These are phyloP conservation scores for Candida orba DNA, from an alignment of 805 yeast species.

Conservation along the genomic window DNA sequence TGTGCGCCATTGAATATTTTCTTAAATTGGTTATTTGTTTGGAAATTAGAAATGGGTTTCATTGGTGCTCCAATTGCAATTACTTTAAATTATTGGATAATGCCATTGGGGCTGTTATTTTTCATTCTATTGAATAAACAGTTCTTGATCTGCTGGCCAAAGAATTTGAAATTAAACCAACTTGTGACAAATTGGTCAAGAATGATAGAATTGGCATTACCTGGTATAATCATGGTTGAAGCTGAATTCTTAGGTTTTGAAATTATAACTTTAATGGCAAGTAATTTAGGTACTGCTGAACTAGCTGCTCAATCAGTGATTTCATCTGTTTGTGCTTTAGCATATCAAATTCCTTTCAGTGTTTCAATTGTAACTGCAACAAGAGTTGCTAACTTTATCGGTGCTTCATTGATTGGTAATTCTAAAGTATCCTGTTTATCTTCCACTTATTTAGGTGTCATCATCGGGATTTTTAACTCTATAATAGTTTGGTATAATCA, in stretches of 20 bases:
- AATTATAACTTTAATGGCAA: slow-evolving; percentile 58
- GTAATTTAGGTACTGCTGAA: slow-evolving; percentile 60
- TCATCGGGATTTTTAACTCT: slow-evolving; percentile 47
- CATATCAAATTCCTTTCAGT: slow-evolving; percentile 72
- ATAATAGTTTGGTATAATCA: slow-evolving; percentile 20
- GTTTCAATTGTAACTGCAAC: slow-evolving; percentile 66
- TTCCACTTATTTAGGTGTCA: slow-evolving; percentile 33
- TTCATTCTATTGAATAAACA: slow-evolving; percentile 45
- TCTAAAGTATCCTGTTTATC: slow-evolving; percentile 42
- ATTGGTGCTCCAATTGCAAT: slow-evolving; percentile 74
- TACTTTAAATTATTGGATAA: slow-evolving; percentile 56
- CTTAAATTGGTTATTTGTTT: slow-evolving; percentile 57
- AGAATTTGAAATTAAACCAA: slow-evolving; percentile 5
- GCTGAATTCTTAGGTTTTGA: slow-evolving; percentile 75
- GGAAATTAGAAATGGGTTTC: slow-evolving; percentile 64
- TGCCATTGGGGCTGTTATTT: slow-evolving; percentile 42
- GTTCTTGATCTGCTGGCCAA: slow-evolving; percentile 26
- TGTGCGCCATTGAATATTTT: slow-evolving; percentile 60
- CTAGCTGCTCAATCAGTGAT: slow-evolving; percentile 72
- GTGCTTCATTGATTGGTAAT: slow-evolving; percentile 41
- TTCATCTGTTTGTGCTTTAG: slow-evolving; percentile 55
- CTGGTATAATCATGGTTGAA: slow-evolving; percentile 75
- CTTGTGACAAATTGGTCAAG: slow-evolving; percentile 44
- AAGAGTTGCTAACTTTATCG: slow-evolving; percentile 65
- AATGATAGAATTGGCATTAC: slow-evolving; percentile 53